Conservation (phyloP, 805 yeast species). For the Jamesozyma gamospora region DNA sequence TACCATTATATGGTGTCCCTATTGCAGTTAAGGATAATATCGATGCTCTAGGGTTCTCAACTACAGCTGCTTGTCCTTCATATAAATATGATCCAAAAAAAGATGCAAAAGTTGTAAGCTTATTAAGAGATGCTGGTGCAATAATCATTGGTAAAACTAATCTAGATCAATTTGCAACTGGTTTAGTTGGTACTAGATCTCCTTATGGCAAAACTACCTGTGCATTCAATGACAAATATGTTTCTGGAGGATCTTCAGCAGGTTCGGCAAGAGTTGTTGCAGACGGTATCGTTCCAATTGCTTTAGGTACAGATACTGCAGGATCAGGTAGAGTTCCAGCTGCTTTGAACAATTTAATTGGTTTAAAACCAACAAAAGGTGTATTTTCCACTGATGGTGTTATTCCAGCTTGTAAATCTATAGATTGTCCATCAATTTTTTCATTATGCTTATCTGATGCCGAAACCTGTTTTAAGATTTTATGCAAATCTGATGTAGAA, state of each 20-base stretch:
- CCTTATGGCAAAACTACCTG: constrained; percentile 88
- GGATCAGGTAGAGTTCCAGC: constrained; percentile 99
- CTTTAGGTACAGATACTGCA: constrained; percentile 95
- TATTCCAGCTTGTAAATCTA: constrained; percentile 94
- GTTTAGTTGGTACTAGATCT: constrained; percentile 88
- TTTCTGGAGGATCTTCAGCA: constrained; percentile 91
- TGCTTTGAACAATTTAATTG: constrained; percentile 80
- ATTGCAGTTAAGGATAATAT: constrained; percentile 92
- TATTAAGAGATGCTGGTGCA: constrained; percentile 85
- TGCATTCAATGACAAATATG: constrained; percentile 66
- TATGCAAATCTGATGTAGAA: constrained; percentile 59
- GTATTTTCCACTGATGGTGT: constrained; percentile 80
- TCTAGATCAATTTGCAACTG: constrained; percentile 95
- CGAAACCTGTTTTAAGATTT: constrained; percentile 57
- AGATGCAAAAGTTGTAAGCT: constrained; percentile 67
- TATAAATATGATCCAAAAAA: constrained; percentile 55
- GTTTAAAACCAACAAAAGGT: constrained; percentile 89
- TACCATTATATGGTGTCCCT: constrained; percentile 88
- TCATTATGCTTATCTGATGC: constrained; percentile 74
- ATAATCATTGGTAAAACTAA: constrained; percentile 89
- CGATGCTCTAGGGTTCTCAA: constrained; percentile 69
- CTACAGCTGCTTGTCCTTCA: constrained; percentile 95
- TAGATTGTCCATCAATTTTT: constrained; percentile 87
- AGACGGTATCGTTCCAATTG: constrained; percentile 77
- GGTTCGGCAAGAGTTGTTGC: constrained; percentile 93